Evolutionary conservation across 805 yeast genomes (phyloP), one percentile per base, ranked within the genome.

Genomic region (Saturnispora silvae): DNA sequence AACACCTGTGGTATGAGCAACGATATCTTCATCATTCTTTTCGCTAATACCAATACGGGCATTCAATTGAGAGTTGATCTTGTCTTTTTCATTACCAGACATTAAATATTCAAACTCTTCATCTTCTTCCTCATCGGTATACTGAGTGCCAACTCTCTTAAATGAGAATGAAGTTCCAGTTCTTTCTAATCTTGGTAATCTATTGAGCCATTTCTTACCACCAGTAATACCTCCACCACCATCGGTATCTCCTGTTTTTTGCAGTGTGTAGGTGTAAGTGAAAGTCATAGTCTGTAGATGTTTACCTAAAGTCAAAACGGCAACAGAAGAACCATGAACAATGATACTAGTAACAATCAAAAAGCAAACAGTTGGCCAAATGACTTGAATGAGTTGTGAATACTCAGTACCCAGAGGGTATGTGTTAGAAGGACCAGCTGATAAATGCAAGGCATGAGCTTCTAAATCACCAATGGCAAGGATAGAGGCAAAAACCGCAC

Each of bases 211-310:
- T 19, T 36, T 36, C 18, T 24, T 23, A 25, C 34, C 34, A 9
- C 31, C n/a, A 7, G 15, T 6, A 11, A 11, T 8, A 23, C 25
- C 31, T 4, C 11, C 16, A 6, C 96, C 96, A 82, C 20, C 81
- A 65, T 6, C 78, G 67, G 31, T 16, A 68, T 46, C 69, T 63
- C 28, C 67, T 60, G 55, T 64, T 57, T 76, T 78, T 18, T 72
- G 75, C 20, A 75, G 72, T 16, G 95, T 85, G 54, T 84, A 80
- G 0, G 96, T 75, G 80, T 87, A 82, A 1, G 96, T 82, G 49
- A 89, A 74, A 2, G 95, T 84, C 78, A 92, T 82, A 36, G 94
- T 80, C 62, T 87, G 86, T 56, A 89, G 69, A 40, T 89, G 81
- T 51, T 78, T 81, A 34, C 98, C 97, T 17, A 80, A 61, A 4